Evolutionary conservation across 805 yeast species (phyloP), one percentile per base, ranked within the genome.

Genomic region (Wickerhamiella brachini): DNA sequence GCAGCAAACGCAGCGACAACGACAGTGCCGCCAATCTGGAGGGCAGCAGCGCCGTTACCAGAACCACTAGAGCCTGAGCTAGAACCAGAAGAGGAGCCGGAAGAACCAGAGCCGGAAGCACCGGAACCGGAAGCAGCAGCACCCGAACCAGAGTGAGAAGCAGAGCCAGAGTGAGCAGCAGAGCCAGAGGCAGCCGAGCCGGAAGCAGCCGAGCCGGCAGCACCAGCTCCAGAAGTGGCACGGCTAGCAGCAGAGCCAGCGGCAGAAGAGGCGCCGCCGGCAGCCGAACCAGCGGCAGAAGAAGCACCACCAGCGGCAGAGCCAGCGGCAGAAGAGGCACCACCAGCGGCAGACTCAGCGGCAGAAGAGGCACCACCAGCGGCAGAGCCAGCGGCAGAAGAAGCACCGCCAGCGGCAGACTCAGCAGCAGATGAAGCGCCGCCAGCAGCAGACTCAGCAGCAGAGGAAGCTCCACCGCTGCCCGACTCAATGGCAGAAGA

Each of bases 1-100:
- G 56, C 54, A 17, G 54, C 47, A 21, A 58, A 10, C 12, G 50
- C 57, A 15, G 51, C 55, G 23, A 52, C 46, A 13, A 58, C 3
- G 8, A 55, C 57, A 37, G 57, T 55, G 20, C 53, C 54, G 5
- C 55, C 49, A n/a, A 53, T 22, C 12, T 48, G 49, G 22, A 26
- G 29, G 24, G 24, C 37, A 31, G 21, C 49, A 37, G 52, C 51
- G n/a, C 41, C 50, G 5, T 39, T 47, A 9, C 34, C 34, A 12
- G 34, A 29, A 9, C 34, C 34, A 9, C 15, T 15, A 12, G 34
- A 9, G 6, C 51, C 45, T 18, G 43, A 2, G 24, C 23, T 7
- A 12, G 42, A 22, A 13, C 45, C 41, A 5, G 38, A 5, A 22
- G 18, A 13, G 17, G 44, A 21, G 15, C 24, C 22, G 5, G 44